Base-by-base conservation (phyloP, 176 grass and related monocot species). In the Pontederia paniculata region DNA sequence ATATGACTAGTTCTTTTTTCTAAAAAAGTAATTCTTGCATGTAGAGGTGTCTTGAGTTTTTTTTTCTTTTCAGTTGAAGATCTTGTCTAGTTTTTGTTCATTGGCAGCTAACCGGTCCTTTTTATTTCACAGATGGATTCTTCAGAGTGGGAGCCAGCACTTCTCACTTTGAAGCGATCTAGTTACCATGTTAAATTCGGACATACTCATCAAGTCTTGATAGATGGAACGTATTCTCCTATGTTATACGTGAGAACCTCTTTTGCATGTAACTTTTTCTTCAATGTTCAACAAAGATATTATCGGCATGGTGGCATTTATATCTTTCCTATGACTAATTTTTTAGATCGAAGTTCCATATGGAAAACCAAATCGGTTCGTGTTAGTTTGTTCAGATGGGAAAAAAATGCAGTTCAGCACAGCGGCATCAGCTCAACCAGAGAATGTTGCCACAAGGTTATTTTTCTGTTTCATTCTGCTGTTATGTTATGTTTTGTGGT, bases 301-400 rank as follows among this genome's bases (percentile, higher is more conserved):
- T 22, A 63, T 5, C 21, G 44, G 9, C 42, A 14, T 44, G 25
- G 25, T 31, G 25, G 25, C 25, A 31, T 77, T 69, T 49, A 57
- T 55, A 70, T 53, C 0, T 45, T 31, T 78, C 10, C 60, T n/a
- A 75, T 77, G 20, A 20, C 54, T 59, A n/a, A 70, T 21, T 71
- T 67, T 8, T 46, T 73, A 98, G 93, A 75, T 66, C 0, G 88
- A 91, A 91, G 81, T 98, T 84, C 93, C 83, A n/a, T 31, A 57
- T 74, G 86, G 93, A 44, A 71, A 71, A 17, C 77, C 69, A 50
- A 79, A 83, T 74, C 86, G 84, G 73, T 91, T 91, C 81, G 86
- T 98, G 53, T 59, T 91, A 73, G 72, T 74, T 50, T 84, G 67
- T 31, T 31, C 25, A 31, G 25, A 31, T 1, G 5, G 5, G 1